Percentiles rank a stretch among this genome's conserved stretches.
Evolutionary conservation across 2,329 filamentous ascomycete species (phyloP).

Genomic region (Grosmannia penicillata): DNA sequence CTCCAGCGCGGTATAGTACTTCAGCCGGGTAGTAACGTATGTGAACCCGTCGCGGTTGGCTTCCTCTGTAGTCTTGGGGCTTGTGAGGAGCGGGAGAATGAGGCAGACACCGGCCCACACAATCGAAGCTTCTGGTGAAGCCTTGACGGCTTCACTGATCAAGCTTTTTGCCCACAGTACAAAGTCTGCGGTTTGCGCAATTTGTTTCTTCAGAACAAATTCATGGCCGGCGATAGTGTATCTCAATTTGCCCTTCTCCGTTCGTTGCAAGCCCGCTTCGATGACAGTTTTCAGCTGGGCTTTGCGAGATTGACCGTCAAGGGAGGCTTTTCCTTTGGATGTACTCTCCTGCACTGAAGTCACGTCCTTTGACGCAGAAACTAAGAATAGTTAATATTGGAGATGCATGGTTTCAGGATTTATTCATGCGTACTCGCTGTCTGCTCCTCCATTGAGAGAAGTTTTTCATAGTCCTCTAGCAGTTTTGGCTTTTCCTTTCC

Average conservation of each 20-base stretch:
- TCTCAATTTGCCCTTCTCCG: conserved; percentile 10
- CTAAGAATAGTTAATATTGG: conserved; percentile 3
- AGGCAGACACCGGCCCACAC: conserved; percentile 21
- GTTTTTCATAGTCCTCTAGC: conserved; percentile 13
- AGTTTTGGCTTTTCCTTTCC: conserved; percentile 7
- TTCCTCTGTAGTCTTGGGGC: conserved; percentile 14
- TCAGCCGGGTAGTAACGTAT: conserved; percentile 19
- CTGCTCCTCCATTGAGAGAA: conserved; percentile 7
- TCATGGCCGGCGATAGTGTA: conserved; percentile 11
- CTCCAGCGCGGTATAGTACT: conserved; percentile 19
- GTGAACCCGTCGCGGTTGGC: conserved; percentile 18
- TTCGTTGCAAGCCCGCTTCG: conserved; percentile 7
- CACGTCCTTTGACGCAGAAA: no score
- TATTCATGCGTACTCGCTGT: neutral
- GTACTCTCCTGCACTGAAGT: no score
- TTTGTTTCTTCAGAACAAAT: conserved; percentile 11
- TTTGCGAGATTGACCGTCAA: neutral
- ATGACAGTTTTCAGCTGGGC: conserved; percentile 8
- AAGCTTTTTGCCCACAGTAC: conserved; percentile 12
- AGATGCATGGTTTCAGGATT: neutral
- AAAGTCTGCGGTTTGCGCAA: conserved; percentile 11
- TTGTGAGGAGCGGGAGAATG: conserved; percentile 20
- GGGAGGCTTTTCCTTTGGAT: neutral
- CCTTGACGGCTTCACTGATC: conserved; percentile 15
- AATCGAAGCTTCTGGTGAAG: conserved; percentile 17